A percentile compares a stretch with the other conserved stretches of the same genome.
These are phyloP conservation scores for Stereocaulon alpinum DNA, from an alignment of 495 filamentous ascomycete genomes.

Conservation along the genomic window DNA sequence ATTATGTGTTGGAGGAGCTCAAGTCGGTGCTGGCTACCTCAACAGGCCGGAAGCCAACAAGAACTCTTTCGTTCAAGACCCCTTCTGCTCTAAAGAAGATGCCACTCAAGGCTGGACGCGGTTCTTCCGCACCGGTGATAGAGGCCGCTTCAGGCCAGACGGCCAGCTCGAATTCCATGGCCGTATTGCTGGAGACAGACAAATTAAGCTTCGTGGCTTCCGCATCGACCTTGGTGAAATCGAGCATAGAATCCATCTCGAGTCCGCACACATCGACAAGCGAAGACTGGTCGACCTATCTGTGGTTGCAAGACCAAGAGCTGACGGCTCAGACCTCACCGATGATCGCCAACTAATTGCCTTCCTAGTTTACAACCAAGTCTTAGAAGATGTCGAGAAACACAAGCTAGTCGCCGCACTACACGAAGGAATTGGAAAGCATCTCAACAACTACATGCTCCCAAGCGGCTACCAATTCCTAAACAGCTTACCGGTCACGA, in stretches of 20 bases:
- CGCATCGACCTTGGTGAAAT: constrained; percentile 74
- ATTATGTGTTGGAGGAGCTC: constrained; percentile 67
- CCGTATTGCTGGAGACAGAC: constrained; percentile 60
- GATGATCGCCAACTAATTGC: constrained; percentile 23
- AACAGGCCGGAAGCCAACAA: constrained; percentile 70
- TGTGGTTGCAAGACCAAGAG: constrained; percentile 9
- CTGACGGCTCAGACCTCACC: constrained; percentile 2
- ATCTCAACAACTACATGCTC: constrained; percentile 27
- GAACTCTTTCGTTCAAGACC: constrained; percentile 54
- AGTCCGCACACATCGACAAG: constrained; percentile 9
- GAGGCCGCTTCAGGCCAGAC: constrained; percentile 54
- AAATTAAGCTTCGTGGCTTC: constrained; percentile 74
- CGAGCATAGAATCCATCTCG: constrained; percentile 27
- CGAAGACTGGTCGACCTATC: constrained; percentile 13
- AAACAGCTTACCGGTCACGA: constrained; percentile 22
- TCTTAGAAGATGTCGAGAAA: constrained; percentile 8
- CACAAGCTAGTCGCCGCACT: constrained; percentile 14
- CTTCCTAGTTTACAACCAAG: constrained; percentile 17
- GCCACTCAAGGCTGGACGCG: constrained; percentile 32
- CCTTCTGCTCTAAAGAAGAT: constrained; percentile 19
- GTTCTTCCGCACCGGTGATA: constrained; percentile 81
- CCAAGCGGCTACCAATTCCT: constrained; percentile 26
- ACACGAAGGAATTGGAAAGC: constrained; percentile 17
- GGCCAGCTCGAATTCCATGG: constrained; percentile 75
- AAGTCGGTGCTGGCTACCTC: constrained; percentile 73